Base-by-base conservation (phyloP, 148 eudicot species). In the Rhododendron ferrugineum region DNA sequence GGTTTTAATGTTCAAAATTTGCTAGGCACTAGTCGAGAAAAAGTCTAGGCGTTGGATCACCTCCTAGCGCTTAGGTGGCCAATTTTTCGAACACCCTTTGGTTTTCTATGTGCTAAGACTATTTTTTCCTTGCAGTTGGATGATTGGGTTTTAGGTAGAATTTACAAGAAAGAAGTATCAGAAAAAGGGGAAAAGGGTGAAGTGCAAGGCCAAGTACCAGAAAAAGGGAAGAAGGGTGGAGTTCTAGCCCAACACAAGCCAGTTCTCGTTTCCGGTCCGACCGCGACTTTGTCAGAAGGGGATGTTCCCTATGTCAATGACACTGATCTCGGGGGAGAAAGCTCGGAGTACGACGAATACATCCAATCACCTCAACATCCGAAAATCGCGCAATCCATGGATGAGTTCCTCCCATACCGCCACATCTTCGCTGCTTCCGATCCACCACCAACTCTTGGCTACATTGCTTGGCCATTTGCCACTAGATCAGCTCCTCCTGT, bases 91-190 rank as follows among this genome's bases (percentile, higher is more conserved):
- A 46, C 49, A 46, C 60, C 54, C 2, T 13, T 50, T 50, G 60
- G 5, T 15, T 54, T 54, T 54, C 22, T 3, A 23, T 22, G 3
- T 62, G 9, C 28, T 62, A 62, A 62, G 28, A 62, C 10, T 23
- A 0, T 6, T 62, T 62, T 62, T 23, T 6, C 1, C 14, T 46
- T 84, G 72, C 88, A 88, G 89, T 58, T 85, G 47, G 86, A 88
- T 79, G 87, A 88, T 26, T 88, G 85, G 68, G 68, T 62, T 23
- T 62, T 62, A 14, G 83, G 87, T n/a, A 83, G 78, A 14, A 56
- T 88, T 15, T 85, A 88, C 16, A 76, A 58, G 87, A 85, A 75
- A 62, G 70, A 56, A 56, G 50, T 10, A 47, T 10, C 50, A 8
- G 4, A 22, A 62, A 62, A 62, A 22, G 68, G 11, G 28, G 0